Percentiles rank a stretch among this genome's conserved stretches.
These are phyloP conservation scores for Lepraria neglecta DNA, from an alignment of 495 filamentous ascomycete genomes.

Conservation along the genomic window DNA sequence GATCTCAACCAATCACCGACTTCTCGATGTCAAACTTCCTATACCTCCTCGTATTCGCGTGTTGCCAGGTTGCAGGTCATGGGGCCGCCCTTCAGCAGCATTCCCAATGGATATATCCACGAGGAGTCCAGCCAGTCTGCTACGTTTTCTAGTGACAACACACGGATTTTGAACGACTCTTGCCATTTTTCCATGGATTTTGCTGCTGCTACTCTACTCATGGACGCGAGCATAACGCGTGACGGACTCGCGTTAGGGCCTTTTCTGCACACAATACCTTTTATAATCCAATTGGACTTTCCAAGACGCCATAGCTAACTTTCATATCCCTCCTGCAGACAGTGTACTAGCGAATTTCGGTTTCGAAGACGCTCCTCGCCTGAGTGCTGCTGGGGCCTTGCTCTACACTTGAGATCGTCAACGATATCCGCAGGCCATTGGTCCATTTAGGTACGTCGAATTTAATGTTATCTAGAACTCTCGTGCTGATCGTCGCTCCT, in stretches of 20 bases:
- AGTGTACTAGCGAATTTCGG: neutral
- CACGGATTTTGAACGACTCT: neutral
- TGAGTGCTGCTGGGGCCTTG: neutral
- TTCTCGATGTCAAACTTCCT: neutral
- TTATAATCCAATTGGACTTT: neutral
- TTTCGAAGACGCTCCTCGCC: neutral
- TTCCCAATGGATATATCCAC: neutral
- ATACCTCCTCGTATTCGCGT: neutral
- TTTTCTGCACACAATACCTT: neutral
- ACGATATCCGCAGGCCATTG: neutral
- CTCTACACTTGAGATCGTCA: neutral
- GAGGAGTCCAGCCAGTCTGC: neutral
- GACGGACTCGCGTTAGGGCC: neutral
- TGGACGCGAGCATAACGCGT: conserved; percentile 6
- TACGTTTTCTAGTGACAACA: neutral
- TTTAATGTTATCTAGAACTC: neutral
- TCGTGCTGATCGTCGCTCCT: conserved; percentile 12
- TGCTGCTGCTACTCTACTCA: neutral
- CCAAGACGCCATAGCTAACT: neutral
- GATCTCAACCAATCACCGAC: neutral
- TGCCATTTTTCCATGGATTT: neutral
- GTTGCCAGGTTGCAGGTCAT: neutral
- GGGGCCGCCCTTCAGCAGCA: neutral
- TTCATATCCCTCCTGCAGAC: neutral
- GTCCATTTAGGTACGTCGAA: conserved; percentile 2